phyloP scores from a whole-genome alignment of 345 rosid species.

The Psidium guajava region DNA sequence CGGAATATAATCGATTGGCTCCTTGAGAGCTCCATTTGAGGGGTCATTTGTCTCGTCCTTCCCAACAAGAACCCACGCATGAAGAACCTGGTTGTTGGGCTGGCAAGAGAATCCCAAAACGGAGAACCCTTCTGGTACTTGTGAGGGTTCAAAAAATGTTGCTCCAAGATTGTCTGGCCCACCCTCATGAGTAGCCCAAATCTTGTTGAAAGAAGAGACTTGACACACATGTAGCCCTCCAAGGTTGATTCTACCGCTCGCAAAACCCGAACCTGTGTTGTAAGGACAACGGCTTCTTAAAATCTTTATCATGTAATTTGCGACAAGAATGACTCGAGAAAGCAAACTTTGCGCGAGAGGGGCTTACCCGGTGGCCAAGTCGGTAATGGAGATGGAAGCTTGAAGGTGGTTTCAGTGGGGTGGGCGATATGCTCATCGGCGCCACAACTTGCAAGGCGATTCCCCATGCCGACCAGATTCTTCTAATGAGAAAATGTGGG shows the following conservation, averaged over 20 bases:
- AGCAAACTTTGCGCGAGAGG: background rate
- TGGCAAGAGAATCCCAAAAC: conserved; percentile 8
- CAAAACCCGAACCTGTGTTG: conserved; percentile 1
- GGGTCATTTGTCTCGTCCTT: conserved; percentile 1
- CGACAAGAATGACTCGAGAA: background rate
- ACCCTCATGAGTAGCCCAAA: conserved; percentile 12
- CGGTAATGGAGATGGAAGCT: conserved; percentile 27
- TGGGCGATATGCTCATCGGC: conserved; percentile 5
- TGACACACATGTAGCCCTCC: conserved; percentile 8
- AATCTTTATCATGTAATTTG: background rate
- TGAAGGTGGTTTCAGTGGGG: conserved; percentile 14
- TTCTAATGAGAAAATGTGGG: background rate
- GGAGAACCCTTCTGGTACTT: conserved; percentile 6
- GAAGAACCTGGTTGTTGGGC: conserved; percentile 5
- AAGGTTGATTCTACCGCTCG: conserved; percentile 1
- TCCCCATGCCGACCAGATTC: conserved; percentile 5
- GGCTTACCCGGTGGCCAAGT: conserved; percentile 20
- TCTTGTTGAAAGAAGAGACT: conserved; percentile 6
- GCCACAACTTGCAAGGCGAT: background rate
- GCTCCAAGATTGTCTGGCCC: conserved; percentile 10
- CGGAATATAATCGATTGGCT: conserved; percentile 4
- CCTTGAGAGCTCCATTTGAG: background rate
- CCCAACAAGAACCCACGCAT: conserved; percentile 4
- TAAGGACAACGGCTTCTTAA: background rate
- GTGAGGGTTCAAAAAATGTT: conserved; percentile 9